These are phyloP conservation scores for Diplotaxis tenuifolia DNA, from an alignment of 345 rosid species.

Conservation along the genomic window DNA sequence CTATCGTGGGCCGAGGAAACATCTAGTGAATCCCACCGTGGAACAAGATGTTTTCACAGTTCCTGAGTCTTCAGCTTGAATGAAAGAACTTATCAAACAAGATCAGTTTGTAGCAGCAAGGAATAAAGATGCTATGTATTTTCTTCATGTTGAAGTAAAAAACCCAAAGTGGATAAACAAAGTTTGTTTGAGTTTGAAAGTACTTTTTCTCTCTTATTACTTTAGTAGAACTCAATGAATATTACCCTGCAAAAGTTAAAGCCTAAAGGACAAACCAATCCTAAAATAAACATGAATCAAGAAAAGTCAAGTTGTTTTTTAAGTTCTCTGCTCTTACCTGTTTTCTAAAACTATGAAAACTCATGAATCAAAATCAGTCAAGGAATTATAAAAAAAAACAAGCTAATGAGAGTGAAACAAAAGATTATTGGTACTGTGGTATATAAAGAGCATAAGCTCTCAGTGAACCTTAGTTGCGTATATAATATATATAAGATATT, in stretches of 20 bases:
- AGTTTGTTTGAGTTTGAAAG: conserved; percentile 24
- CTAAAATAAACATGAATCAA: not conserved
- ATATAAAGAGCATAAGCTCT: conserved; percentile 20
- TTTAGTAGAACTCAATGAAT: conserved; percentile 29
- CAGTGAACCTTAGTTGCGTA: conserved; percentile 14
- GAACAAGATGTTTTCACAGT: conserved; percentile 11
- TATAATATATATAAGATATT: not conserved
- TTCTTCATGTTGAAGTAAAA: conserved; percentile 37
- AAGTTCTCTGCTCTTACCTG: not conserved
- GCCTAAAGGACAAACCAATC: conserved; percentile 2
- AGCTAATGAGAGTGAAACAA: not conserved
- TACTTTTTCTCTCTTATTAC: conserved; percentile 27
- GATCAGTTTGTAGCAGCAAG: conserved; percentile 20
- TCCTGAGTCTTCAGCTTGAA: conserved; percentile 34
- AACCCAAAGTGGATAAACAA: conserved; percentile 17
- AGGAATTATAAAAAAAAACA: not conserved
- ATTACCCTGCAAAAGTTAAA: conserved; percentile 26
- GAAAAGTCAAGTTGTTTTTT: not conserved
- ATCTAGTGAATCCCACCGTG: conserved; percentile 28
- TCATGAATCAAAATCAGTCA: not conserved
- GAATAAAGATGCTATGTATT: conserved; percentile 14
- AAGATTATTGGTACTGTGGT: not conserved
- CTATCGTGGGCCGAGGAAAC: conserved; percentile 28
- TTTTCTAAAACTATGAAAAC: not conserved
- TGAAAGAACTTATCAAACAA: not conserved